A percentile compares a stretch with the other conserved stretches of the same genome.
phyloP scores from a whole-genome alignment of 2,329 filamentous ascomycete species.

The Botryotinia calthae region DNA sequence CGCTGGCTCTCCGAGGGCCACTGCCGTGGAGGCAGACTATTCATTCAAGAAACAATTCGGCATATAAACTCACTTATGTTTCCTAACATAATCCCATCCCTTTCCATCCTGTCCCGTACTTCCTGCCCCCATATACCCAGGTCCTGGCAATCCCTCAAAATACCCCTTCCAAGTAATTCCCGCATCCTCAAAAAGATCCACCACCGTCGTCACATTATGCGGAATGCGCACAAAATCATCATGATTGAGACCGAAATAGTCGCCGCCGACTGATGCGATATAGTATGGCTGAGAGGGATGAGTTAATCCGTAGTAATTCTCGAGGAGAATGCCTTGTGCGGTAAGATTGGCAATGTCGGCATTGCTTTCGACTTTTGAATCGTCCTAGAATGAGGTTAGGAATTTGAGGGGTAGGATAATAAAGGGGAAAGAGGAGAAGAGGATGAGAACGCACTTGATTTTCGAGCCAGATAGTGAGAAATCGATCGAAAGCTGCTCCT shows the following conservation, averaged over 20 bases:
- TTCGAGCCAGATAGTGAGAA: conserved; percentile 62
- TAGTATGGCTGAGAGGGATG: conserved; percentile 50
- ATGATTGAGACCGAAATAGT: conserved; percentile 50
- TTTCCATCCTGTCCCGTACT: conserved; percentile 40
- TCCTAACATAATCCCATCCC: conserved; percentile 40
- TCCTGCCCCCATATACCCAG: conserved; percentile 47
- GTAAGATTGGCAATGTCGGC: conserved; percentile 43
- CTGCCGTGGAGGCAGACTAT: conserved; percentile 15
- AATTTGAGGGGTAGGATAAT: not conserved
- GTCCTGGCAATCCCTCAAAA: conserved; percentile 47
- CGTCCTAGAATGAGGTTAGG: conserved; percentile 41
- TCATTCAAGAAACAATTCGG: not conserved
- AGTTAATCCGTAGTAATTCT: conserved; percentile 48
- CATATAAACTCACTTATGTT: conserved; percentile 35
- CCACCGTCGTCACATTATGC: conserved; percentile 46
- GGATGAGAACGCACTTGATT: conserved; percentile 45
- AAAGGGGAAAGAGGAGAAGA: not conserved
- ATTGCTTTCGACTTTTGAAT: conserved; percentile 43
- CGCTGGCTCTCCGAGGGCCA: conserved; percentile 11
- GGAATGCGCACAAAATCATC: conserved; percentile 46
- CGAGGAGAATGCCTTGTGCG: conserved; percentile 46
- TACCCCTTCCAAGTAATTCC: conserved; percentile 46
- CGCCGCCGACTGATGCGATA: conserved; percentile 46
- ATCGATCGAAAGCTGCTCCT: conserved; percentile 58
- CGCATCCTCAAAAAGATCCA: conserved; percentile 46